Percentiles rank a stretch among this genome's conserved stretches.
Conservation (phyloP, 352 stramenopile species). For the Globisporangium barbulae region DNA sequence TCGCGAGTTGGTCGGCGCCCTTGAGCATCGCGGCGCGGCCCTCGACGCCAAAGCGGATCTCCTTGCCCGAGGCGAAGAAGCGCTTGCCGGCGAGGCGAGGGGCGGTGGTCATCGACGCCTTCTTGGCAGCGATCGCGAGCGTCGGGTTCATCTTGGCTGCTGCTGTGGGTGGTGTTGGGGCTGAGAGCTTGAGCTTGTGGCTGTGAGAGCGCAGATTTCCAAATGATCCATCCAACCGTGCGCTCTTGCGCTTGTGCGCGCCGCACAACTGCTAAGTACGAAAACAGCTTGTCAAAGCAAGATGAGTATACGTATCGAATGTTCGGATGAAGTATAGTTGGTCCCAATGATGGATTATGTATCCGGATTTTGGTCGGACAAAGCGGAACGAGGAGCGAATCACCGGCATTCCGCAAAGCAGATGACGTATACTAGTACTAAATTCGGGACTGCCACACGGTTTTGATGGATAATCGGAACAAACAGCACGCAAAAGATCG, state of each 20-base stretch:
- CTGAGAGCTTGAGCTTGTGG: slow-evolving; percentile 6
- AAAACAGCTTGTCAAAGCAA: not conserved
- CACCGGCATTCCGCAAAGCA: not conserved
- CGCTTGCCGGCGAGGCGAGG: slow-evolving; percentile 44
- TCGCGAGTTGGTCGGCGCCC: slow-evolving; percentile 97
- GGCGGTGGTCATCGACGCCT: slow-evolving; percentile 38
- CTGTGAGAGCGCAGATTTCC: slow-evolving; percentile 18
- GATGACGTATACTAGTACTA: too few species aligned
- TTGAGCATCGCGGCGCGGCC: slow-evolving; percentile 97
- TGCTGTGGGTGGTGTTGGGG: not conserved
- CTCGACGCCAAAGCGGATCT: slow-evolving; percentile 99
- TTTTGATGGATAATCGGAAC: slow-evolving; percentile 6
- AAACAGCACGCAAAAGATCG: slow-evolving; percentile 4
- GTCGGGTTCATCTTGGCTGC: slow-evolving; percentile 72
- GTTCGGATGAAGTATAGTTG: not conserved
- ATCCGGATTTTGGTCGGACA: not conserved
- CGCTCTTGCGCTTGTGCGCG: not conserved
- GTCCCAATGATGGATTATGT: not conserved
- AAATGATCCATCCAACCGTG: slow-evolving; percentile 9
- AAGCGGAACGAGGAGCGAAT: not conserved
- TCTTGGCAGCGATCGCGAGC: slow-evolving; percentile 63
- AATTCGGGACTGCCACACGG: not conserved
- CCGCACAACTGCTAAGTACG: slow-evolving; percentile 7
- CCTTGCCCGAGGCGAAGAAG: slow-evolving; percentile 92
- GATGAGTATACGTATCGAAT: slow-evolving; percentile 3